phyloP scores from a whole-genome alignment of 2,329 filamentous ascomycete species.

The Colletotrichum euphorbiae region DNA sequence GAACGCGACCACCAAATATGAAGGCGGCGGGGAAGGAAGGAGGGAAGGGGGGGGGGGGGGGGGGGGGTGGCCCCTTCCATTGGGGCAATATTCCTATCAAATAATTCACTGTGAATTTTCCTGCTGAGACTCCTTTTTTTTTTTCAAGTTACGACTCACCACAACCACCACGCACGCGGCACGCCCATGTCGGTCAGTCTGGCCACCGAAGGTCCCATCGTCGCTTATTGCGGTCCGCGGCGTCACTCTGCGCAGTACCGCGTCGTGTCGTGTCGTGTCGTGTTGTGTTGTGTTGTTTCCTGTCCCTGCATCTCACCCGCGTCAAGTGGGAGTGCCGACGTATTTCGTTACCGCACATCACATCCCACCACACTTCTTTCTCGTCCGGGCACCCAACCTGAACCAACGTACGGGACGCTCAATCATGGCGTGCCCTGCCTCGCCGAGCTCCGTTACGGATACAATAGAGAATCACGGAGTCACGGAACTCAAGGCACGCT shows the following conservation, averaged over 20 bases:
- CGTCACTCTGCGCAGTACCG: no score
- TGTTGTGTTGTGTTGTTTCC: constrained; percentile 6
- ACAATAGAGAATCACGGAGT: constrained; percentile 1
- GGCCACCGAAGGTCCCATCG: background rate
- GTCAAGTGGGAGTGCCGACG: constrained; percentile 22
- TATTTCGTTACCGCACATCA: background rate
- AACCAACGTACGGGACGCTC: background rate
- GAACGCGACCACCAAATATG: background rate
- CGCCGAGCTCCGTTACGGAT: background rate
- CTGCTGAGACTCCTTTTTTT: background rate
- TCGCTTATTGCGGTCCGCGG: no score
- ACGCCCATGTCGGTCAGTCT: background rate
- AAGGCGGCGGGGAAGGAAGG: background rate
- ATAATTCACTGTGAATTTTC: no score
- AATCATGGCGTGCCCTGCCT: constrained; percentile 10
- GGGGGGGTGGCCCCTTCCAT: no score
- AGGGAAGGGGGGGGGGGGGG: no score
- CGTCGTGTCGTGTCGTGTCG: background rate
- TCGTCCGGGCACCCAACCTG: constrained; percentile 3
- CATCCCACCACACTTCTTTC: background rate
- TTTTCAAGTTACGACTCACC: background rate
- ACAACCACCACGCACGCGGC: background rate
- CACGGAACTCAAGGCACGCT: constrained; percentile 4
- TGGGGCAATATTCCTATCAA: no score
- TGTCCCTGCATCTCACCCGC: constrained; percentile 30